Evolutionary conservation across 495 filamentous ascomycete species (phyloP), one percentile per base, ranked within the genome.

Genomic region (Hyaloscypha hepaticicola): DNA sequence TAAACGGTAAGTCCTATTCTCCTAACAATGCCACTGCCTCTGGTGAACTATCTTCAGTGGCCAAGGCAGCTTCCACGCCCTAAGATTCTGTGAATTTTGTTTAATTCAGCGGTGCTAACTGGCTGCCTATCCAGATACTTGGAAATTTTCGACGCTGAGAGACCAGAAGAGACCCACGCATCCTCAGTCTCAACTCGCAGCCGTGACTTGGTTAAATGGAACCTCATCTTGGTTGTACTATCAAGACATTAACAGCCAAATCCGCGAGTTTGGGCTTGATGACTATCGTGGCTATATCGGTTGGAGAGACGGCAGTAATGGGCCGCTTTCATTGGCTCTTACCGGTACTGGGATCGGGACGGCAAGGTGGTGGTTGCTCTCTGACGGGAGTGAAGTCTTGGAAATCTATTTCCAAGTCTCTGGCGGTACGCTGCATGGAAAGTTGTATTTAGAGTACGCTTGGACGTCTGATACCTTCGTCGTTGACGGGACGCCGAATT

Each of bases 191-290:
- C 38, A 52, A 33, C 59, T 61, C 45, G 6, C 59, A 5, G 51
- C 59, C 14, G 27, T 52, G 7, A 61, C 59, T 8, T 63, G 50
- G 48, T 24, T 63, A 19, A 55, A 63, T 22, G 60, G 60, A 6
- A 38, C 49, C 0, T 41, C 31, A 8, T 14, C 21, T 16, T 63
- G 60, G 60, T 3, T 63, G 6, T 63, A 63, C 21, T 63, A 63
- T 29, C 49, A 63, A 27, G 50, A 55, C 16, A 34, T 33, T 14
- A 29, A 31, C 27, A 21, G 24, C 21, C 59, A 61, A 26, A 9
- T 61, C 8, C 9, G 38, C 5, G 59, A 61, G 21, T 61, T n/a
- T 29, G 59, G 59, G 6, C 22, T 61, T 24, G 59, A 52, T 28
- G 59, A 61, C 3, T 61, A 61, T 26, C 0, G 59, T 14, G 48